phyloP scores from a whole-genome alignment of 1,284 basidiomycete species.

The Sphagnurus paluster region DNA sequence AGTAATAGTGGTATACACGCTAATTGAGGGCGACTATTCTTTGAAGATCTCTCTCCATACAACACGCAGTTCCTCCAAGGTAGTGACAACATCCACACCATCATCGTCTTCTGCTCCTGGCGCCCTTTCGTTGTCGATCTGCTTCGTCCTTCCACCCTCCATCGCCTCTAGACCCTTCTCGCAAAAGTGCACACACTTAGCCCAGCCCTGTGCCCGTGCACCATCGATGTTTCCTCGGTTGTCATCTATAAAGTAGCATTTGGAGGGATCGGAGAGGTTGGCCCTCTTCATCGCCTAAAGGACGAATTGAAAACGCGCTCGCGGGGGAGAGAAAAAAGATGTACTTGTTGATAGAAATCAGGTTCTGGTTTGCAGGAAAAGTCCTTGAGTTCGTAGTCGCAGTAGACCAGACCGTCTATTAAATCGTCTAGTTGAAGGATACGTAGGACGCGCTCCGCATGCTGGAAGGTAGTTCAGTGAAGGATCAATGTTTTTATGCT shows the following conservation, averaged over 20 bases:
- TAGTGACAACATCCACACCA: slow-evolving; percentile 46
- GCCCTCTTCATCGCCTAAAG: slow-evolving; percentile 65
- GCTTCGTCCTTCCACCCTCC: slow-evolving; percentile 59
- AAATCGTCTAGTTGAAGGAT: slow-evolving; percentile 76
- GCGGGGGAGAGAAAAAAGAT: not conserved
- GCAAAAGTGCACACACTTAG: slow-evolving; percentile 70
- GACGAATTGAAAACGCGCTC: not conserved
- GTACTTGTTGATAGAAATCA: slow-evolving; percentile 64
- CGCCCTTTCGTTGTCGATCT: slow-evolving; percentile 44
- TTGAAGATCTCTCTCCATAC: slow-evolving; percentile 77
- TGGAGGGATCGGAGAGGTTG: slow-evolving; percentile 57
- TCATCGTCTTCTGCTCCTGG: slow-evolving; percentile 37
- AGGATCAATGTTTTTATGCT: not conserved
- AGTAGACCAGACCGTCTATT: slow-evolving; percentile 80
- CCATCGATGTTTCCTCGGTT: slow-evolving; percentile 66
- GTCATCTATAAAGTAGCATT: slow-evolving; percentile 78
- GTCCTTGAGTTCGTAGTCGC: slow-evolving; percentile 70
- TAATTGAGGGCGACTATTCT: slow-evolving; percentile 14
- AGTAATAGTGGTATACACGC: slow-evolving; percentile 3
- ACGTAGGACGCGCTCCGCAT: slow-evolving; percentile 77
- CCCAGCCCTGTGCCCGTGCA: slow-evolving; percentile 69
- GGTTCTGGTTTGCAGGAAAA: slow-evolving; percentile 86
- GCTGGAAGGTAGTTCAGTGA: slow-evolving; percentile 43
- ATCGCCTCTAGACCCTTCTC: slow-evolving; percentile 62
- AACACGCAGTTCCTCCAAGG: slow-evolving; percentile 62